Evolutionary conservation across 129 eudicot genomes (phyloP), one percentile per base, ranked within the genome.

Genomic region (Ambrosia artemisiifolia): DNA sequence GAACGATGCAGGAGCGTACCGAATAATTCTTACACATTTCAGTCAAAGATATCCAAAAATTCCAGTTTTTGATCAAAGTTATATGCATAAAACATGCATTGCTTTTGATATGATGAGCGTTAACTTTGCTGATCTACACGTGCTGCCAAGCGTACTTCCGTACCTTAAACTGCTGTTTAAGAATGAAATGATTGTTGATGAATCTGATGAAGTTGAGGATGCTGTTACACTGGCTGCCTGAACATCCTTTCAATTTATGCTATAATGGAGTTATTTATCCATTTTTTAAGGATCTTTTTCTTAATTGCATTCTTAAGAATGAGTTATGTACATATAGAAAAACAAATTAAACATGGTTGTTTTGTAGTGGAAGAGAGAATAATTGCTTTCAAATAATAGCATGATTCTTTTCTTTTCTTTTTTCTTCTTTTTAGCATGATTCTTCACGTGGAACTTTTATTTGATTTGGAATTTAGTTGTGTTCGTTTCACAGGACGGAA

Each of bases 51-150:
- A 94, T 72, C 96, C 98, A 0, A 94, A 94, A 64, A 90, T 94
- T 64, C 98, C 96, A 20, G 89, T 90, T 30, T 86, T 94, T 54
- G 93, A 88, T 17, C 84, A 90, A 79, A 48, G 71, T 42, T 86
- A 87, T 77, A 82, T 75, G 92, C 95, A 87, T 67, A 93, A 93
- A 10, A 90, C 96, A 3, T 85, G 96, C 85, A 85, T 93, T 19
- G 98, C 88, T 13, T 93, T 93, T 7, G 98, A 93, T 76, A 40
- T 93, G 96, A 93, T 93, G 98, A 93, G 98, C 42, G 77, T 93
- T 16, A 93, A 93, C 86, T 75, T 90, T 48, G 98, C 98, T 2
- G 96, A 93, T 74, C 59, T 90, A 13, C 95, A 83, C 8, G 84
- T 89, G 60, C 89, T 91, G 43, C 97, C 97, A 3, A 85, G 57